A percentile compares a stretch with the other conserved stretches of the same genome.
Evolutionary conservation across 2,329 filamentous ascomycete genomes (phyloP).

Genomic region (Colletotrichum endophyticum): DNA sequence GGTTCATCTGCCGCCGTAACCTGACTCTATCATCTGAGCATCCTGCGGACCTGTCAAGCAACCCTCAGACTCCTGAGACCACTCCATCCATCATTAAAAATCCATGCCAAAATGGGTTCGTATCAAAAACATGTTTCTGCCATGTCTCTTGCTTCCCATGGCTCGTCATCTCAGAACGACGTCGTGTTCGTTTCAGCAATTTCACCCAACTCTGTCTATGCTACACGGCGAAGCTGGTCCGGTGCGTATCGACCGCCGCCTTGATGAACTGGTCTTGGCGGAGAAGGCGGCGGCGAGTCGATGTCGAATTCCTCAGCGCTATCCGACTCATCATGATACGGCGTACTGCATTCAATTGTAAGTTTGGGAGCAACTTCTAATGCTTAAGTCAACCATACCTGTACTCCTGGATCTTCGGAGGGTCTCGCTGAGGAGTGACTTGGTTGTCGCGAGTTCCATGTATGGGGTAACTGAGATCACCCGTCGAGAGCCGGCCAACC

Average conservation of each 20-base stretch:
- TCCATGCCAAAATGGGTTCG: background rate
- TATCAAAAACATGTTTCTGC: background rate
- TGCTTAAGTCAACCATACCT: background rate
- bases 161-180: background rate
- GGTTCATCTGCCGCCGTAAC: background rate
- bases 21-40: background rate
- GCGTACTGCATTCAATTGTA: background rate
- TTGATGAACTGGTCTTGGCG: constrained; percentile 16
- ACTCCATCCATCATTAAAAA: background rate
- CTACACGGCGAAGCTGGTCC: background rate
- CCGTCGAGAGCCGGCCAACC: background rate
- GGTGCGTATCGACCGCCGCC: constrained; percentile 14
- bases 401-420: background rate
- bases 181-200: background rate
- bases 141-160: background rate
- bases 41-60: background rate
- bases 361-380: background rate
- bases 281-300: constrained; percentile 5
- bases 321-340: background rate
- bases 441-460: background rate
- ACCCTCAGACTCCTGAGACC: background rate
- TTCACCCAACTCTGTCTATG: background rate
- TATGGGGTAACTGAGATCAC: background rate
- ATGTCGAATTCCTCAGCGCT: background rate
- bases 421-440: background rate